A percentile compares a stretch with the other conserved stretches of the same genome.
These are phyloP conservation scores for Trichosanthes cucumerina DNA, from an alignment of 306 rosid genomes.

Conservation along the genomic window DNA sequence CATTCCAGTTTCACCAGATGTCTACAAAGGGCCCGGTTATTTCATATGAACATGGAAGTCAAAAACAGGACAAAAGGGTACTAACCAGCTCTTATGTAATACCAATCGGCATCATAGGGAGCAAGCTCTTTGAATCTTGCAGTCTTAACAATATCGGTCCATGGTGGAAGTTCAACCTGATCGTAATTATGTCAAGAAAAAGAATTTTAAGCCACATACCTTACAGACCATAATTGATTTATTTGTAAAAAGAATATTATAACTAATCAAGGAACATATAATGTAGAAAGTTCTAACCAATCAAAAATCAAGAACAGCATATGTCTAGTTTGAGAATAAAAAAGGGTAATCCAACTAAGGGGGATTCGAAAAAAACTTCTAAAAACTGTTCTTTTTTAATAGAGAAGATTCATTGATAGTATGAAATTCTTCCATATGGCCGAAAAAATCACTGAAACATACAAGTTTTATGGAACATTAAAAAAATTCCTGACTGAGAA, in stretches of 20 bases:
- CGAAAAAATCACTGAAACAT: not conserved
- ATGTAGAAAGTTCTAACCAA: not conserved
- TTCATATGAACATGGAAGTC: not conserved
- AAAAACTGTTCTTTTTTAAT: not conserved
- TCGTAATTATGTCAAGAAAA: not conserved
- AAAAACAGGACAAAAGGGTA: not conserved
- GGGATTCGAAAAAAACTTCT: not conserved
- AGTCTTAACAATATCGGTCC: conserved; percentile 67
- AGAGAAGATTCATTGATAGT: not conserved
- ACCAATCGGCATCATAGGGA: conserved; percentile 78
- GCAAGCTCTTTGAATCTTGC: conserved; percentile 61
- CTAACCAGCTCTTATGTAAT: conserved; percentile 54
- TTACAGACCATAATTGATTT: not conserved
- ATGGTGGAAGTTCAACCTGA: conserved; percentile 72
- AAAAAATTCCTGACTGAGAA: not conserved
- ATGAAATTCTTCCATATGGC: not conserved
- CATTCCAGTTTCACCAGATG: no score
- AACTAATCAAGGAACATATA: not conserved
- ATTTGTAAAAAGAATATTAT: not conserved
- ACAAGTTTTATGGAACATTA: not conserved
- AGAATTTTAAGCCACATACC: not conserved
- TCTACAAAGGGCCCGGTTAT: not conserved
- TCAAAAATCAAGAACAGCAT: not conserved
- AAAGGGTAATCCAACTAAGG: not conserved
- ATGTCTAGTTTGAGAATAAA: not conserved